Conservation (phyloP, 2,329 filamentous ascomycete species). For the Ophiostoma ulmi region DNA sequence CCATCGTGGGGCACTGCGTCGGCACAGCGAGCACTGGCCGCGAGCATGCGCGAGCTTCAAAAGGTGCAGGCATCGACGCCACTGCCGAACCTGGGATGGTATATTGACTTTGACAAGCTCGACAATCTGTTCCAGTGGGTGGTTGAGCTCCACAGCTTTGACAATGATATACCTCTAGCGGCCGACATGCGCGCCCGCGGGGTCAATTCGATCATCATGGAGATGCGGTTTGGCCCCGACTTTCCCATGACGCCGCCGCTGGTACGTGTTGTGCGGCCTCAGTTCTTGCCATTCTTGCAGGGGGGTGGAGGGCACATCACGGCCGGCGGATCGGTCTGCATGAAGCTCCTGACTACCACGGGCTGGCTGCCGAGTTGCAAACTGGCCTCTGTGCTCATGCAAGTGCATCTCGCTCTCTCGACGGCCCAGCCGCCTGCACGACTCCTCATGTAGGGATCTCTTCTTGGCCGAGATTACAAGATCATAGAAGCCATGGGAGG, state of each 20-base stretch:
- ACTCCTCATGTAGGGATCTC: conserved; percentile 38
- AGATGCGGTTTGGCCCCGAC: conserved; percentile 71
- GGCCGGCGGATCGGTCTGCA: conserved; percentile 72
- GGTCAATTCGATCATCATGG: conserved; percentile 66
- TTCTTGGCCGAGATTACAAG: conserved; percentile 49
- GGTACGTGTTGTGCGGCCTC: conserved; percentile 73
- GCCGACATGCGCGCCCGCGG: conserved; percentile 63
- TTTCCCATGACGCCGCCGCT: conserved; percentile 80
- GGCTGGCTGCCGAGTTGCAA: conserved; percentile 72
- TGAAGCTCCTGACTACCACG: conserved; percentile 76
- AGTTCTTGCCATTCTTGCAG: conserved; percentile 63
- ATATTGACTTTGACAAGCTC: conserved; percentile 62
- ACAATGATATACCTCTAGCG: conserved; percentile 61
- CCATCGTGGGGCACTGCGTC: conserved; percentile 59
- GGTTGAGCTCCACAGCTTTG: conserved; percentile 81
- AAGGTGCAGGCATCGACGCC: conserved; percentile 56
- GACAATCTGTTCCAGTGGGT: conserved; percentile 87
- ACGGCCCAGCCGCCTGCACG: conserved; percentile 69
- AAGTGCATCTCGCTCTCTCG: conserved; percentile 72
- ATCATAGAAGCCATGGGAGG: conserved; percentile 68
- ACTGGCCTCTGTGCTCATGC: conserved; percentile 74
- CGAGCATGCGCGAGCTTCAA: conserved; percentile 59
- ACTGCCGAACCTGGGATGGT: conserved; percentile 72
- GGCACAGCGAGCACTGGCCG: conserved; percentile 59
- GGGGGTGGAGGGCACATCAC: conserved; percentile 88